Conservation (phyloP, 176 grass and related monocot species). For the Aegilops speltoides region DNA sequence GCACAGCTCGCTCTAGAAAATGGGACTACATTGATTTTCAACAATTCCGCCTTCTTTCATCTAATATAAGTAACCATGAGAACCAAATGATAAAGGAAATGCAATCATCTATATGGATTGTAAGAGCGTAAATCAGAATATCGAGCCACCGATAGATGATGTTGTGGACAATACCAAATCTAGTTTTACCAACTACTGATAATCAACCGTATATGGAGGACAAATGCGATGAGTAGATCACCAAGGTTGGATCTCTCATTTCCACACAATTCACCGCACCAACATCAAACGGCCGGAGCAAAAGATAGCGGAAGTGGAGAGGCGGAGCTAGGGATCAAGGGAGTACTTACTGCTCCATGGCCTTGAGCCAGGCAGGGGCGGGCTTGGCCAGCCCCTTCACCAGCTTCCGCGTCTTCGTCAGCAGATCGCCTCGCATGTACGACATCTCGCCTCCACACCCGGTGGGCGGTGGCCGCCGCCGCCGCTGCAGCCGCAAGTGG, state of each 20-base stretch:
- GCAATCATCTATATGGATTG: neutral
- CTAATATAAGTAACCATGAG: neutral
- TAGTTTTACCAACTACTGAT: neutral
- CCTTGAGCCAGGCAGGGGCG: constrained; percentile 77
- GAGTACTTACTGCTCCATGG: constrained; percentile 72
- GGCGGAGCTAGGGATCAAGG: neutral
- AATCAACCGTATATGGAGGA: neutral
- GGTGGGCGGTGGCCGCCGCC: neutral
- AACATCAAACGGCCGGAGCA: neutral
- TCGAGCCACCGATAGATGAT: neutral
- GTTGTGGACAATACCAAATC: neutral
- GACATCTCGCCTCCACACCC: constrained; percentile 49
- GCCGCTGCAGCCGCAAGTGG: neutral
- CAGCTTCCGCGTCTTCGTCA: constrained; percentile 72
- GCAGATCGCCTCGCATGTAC: constrained; percentile 74
- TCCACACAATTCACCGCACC: neutral
- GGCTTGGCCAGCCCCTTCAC: constrained; percentile 79
- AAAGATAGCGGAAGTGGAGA: neutral
- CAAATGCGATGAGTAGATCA: neutral
- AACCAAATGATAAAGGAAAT: neutral
- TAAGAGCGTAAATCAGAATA: neutral
- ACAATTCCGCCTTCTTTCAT: neutral
- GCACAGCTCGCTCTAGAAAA: neutral
- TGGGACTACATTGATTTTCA: neutral
- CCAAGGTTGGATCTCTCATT: neutral